Evolutionary conservation across 345 rosid species (phyloP).

Genomic region (Sisymbrium irio): DNA sequence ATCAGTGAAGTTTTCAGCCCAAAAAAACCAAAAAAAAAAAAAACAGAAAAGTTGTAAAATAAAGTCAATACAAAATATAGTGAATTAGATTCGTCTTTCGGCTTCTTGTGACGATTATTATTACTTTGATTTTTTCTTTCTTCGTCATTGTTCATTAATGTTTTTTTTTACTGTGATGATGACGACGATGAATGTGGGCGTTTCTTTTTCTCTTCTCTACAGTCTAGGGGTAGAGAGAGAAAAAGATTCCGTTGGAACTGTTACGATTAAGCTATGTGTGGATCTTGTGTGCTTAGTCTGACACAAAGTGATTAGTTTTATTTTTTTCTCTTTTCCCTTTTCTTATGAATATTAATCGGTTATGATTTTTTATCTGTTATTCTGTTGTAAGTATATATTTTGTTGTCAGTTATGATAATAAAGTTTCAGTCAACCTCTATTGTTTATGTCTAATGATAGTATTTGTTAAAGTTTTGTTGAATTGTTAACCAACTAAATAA

Average conservation of each 20-base stretch:
- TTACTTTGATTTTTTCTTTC: constrained; percentile 1
- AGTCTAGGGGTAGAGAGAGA: constrained; percentile 17
- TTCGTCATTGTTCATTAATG: constrained; percentile 7
- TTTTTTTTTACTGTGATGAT: not conserved
- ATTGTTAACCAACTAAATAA: not conserved
- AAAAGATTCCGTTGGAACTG: constrained; percentile 53
- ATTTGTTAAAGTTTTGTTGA: not conserved
- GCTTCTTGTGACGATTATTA: constrained; percentile 17
- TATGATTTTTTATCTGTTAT: not conserved
- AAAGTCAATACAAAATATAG: constrained; percentile 12
- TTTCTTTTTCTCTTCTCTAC: constrained; percentile 3
- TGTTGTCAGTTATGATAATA: not conserved
- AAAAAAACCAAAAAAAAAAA: no score
- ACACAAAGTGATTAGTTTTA: constrained; percentile 37
- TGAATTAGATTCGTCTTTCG: constrained; percentile 28
- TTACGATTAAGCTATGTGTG: constrained; percentile 40
- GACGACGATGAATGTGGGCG: constrained; percentile 24
- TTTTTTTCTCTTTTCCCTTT: not conserved
- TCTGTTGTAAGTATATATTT: not conserved
- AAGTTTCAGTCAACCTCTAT: constrained; percentile 6
- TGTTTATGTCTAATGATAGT: constrained; percentile 8
- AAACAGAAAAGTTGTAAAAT: not conserved
- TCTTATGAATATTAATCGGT: not conserved
- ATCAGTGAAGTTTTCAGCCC: not conserved
- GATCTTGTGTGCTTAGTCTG: constrained; percentile 51